Conservation (phyloP, 192 early-diverging fungal genomes). For the Coemansia sp. region DNA sequence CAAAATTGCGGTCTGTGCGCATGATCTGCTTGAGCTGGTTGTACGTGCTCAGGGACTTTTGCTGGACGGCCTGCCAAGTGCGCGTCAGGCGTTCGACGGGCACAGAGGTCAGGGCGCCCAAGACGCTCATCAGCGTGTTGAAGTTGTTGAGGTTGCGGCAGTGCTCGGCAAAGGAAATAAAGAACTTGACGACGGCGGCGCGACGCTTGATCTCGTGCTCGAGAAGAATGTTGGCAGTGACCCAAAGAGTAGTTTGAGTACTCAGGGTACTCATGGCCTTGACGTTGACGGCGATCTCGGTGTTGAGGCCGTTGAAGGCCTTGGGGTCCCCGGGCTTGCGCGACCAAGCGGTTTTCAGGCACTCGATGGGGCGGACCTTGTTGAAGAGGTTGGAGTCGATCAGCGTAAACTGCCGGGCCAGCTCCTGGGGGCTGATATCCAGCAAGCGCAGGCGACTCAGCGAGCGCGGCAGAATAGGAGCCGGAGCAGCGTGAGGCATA, state of each 20-base stretch:
- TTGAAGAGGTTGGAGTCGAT: constrained; percentile 85
- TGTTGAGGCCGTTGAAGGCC: constrained; percentile 56
- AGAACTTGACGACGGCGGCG: constrained; percentile 76
- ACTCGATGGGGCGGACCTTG: constrained; percentile 86
- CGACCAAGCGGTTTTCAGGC: constrained; percentile 89
- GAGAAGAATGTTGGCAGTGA: constrained; percentile 77
- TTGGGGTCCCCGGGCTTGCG: constrained; percentile 64
- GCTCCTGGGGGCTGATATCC: constrained; percentile 90
- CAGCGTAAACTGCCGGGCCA: constrained; percentile 95
- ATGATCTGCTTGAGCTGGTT: constrained; percentile 75
- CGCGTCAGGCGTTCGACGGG: constrained; percentile 87
- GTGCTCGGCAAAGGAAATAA: constrained; percentile 80
- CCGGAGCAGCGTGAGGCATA: constrained; percentile 64
- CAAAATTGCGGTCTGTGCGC: constrained; percentile 81
- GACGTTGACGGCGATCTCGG: constrained; percentile 76
- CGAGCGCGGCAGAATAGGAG: constrained; percentile 82
- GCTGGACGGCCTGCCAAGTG: constrained; percentile 84
- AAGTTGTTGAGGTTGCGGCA: constrained; percentile 93
- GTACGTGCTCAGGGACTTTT: constrained; percentile 61
- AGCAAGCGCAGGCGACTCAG: constrained; percentile 76
- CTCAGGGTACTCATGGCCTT: constrained; percentile 85
- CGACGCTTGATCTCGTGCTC: constrained; percentile 85
- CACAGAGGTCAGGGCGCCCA: constrained; percentile 87
- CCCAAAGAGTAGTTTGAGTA: constrained; percentile 88
- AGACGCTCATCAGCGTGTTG: constrained; percentile 88